Evolutionary conservation across 83 land plant genomes (phyloP).

Genomic region (Thuja plicata): DNA sequence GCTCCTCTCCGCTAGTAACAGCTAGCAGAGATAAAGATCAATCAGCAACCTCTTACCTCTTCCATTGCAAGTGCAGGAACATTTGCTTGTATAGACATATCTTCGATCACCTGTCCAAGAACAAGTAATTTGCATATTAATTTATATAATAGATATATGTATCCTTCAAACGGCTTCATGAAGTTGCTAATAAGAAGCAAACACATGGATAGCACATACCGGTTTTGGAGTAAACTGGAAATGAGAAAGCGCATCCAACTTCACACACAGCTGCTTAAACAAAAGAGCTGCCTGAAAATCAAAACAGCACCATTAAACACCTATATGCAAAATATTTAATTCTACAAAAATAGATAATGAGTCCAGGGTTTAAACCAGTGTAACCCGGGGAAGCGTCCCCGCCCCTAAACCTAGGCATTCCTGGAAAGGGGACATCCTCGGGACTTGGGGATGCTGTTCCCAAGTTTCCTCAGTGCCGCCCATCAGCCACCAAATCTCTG

Average conservation of each 20-base stretch:
- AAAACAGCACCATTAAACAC: background rate
- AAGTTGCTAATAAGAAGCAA: background rate
- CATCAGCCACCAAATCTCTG: too few species aligned
- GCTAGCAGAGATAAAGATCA: conserved; percentile 1
- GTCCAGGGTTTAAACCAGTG: too few species aligned
- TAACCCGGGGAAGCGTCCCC: too few species aligned
- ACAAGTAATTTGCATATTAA: conserved; percentile 1
- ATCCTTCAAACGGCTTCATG: background rate
- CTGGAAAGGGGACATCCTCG: too few species aligned
- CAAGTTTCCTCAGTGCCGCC: too few species aligned
- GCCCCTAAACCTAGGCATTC: too few species aligned
- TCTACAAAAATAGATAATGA: background rate
- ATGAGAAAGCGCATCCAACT: conserved; percentile 94
- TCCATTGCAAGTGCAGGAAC: conserved; percentile 99
- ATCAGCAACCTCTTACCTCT: conserved; percentile 96
- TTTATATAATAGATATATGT: background rate
- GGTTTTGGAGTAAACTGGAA: conserved; percentile 99
- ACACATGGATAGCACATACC: conserved; percentile 42
- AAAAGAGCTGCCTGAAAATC: conserved; percentile 65
- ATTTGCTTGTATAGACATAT: conserved; percentile 89
- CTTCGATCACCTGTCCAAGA: conserved; percentile 81
- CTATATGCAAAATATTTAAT: background rate
- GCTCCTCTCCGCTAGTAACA: background rate
- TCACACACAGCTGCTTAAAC: conserved; percentile 79
- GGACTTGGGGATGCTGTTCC: too few species aligned